Conservation (phyloP, 73 alveolate species). For the Halteria grandinella region DNA sequence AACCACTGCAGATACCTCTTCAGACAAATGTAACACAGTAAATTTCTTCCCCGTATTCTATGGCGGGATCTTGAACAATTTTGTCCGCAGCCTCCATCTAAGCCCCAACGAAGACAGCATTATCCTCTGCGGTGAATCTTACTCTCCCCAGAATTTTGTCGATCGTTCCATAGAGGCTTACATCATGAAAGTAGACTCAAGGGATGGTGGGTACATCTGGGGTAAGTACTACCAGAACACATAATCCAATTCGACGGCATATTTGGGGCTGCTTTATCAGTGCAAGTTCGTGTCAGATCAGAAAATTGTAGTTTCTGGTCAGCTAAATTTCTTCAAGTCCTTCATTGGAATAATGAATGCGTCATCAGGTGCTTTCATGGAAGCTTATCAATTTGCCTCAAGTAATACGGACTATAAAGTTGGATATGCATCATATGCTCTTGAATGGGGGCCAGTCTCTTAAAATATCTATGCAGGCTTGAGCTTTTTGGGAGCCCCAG, state of each 20-base stretch:
- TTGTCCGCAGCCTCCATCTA: slow-evolving; percentile 9
- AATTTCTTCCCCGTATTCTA: slow-evolving; percentile 27
- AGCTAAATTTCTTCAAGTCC: slow-evolving; percentile 27
- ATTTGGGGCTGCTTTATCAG: slow-evolving; percentile 9
- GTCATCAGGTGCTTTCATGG: background rate
- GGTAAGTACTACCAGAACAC: slow-evolving; percentile 20
- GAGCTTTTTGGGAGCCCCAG: background rate
- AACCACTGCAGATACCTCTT: no score
- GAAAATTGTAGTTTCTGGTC: slow-evolving; percentile 20
- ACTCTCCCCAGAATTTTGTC: slow-evolving; percentile 13
- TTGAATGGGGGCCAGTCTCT: background rate
- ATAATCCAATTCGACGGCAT: background rate
- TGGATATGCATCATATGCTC: background rate
- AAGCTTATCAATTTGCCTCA: background rate
- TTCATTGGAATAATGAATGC: slow-evolving; percentile 17
- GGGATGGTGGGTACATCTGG: slow-evolving; percentile 38
- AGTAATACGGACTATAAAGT: background rate
- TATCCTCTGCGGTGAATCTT: slow-evolving; percentile 40
- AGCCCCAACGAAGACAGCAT: slow-evolving; percentile 32
- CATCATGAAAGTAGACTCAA: slow-evolving; percentile 4
- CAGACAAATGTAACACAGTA: background rate
- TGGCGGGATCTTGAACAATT: slow-evolving; percentile 13
- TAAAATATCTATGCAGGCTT: slow-evolving; percentile 4
- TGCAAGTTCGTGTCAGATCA: slow-evolving; percentile 8
- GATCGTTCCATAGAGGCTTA: slow-evolving; percentile 15